Percentiles rank a stretch among this genome's conserved stretches.
These are phyloP conservation scores for Arthrobotrys conoides DNA, from an alignment of 2,329 filamentous ascomycete species.

Conservation along the genomic window DNA sequence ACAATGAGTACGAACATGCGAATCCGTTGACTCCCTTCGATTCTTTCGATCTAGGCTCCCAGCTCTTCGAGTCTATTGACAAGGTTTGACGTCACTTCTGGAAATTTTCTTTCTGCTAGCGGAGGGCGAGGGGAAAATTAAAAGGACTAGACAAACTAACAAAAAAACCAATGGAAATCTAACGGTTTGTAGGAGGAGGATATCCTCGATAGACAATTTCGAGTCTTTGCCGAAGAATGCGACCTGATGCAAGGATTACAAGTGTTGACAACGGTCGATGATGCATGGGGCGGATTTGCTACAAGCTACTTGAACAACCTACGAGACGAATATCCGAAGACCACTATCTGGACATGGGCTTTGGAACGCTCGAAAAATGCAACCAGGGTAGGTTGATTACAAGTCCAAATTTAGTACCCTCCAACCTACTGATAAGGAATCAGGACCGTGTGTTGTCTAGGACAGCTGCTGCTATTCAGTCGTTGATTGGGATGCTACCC, in stretches of 20 bases:
- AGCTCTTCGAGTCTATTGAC: conserved; percentile 80
- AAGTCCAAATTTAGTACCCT: conserved; percentile 34
- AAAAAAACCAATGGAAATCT: conserved; percentile 21
- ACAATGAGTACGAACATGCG: conserved; percentile 88
- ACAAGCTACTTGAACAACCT: conserved; percentile 81
- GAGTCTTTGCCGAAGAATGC: conserved; percentile 91
- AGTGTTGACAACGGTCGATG: conserved; percentile 78
- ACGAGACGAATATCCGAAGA: conserved; percentile 87
- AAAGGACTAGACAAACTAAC: too few species aligned
- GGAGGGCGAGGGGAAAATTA: background rate
- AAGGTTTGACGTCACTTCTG: conserved; percentile 66
- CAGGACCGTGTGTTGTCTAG: conserved; percentile 54
- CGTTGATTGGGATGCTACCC: conserved; percentile 45
- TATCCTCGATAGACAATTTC: conserved; percentile 88
- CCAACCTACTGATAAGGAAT: conserved; percentile 27
- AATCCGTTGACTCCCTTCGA: conserved; percentile 86
- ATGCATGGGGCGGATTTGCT: conserved; percentile 85
- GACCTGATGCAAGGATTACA: conserved; percentile 93
- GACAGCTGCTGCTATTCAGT: conserved; percentile 41
- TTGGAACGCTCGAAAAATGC: conserved; percentile 76
- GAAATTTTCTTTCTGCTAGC: conserved; percentile 1
- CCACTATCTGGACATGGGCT: conserved; percentile 88
- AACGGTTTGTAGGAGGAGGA: conserved; percentile 76
- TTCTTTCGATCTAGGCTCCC: conserved; percentile 79
- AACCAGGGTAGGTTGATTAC: conserved; percentile 70